phyloP scores from a whole-genome alignment of 768 basidiomycete species.

The Lyophyllum semitale region DNA sequence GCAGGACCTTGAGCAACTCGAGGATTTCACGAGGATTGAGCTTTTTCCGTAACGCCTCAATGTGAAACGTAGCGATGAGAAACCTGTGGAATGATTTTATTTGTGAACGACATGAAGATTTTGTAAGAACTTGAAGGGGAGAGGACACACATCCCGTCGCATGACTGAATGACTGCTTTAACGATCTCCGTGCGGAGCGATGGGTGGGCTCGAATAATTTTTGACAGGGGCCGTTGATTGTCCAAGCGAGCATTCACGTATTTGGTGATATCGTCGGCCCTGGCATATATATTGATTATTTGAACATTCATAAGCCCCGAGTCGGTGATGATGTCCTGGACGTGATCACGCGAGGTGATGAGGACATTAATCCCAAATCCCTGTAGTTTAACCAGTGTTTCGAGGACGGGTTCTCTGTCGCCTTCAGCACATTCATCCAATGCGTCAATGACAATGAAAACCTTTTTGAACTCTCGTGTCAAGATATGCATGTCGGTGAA shows the following conservation, averaged over 20 bases:
- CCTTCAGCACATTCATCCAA: not conserved
- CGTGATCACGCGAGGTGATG: not conserved
- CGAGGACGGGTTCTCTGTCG: not conserved
- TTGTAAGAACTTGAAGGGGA: not conserved
- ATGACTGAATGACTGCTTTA: not conserved
- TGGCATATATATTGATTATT: not conserved
- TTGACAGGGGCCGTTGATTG: not conserved
- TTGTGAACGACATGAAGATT: too few species aligned
- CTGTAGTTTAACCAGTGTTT: not conserved
- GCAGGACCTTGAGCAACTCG: not conserved
- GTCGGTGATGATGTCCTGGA: not conserved
- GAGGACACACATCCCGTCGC: not conserved
- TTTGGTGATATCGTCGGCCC: not conserved
- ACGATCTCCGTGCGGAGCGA: not conserved
- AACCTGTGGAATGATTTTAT: not conserved
- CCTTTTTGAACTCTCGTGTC: not conserved
- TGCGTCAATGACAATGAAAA: not conserved
- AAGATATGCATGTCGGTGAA: not conserved
- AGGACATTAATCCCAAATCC: not conserved
- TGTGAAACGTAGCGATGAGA: not conserved
- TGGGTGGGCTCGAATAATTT: not conserved
- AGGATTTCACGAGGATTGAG: not conserved
- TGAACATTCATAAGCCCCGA: not conserved
- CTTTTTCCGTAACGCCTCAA: not conserved
- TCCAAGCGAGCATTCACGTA: not conserved